Evolutionary conservation across 75 land plant genomes (phyloP).

Genomic region (Sequoia sempervirens): DNA sequence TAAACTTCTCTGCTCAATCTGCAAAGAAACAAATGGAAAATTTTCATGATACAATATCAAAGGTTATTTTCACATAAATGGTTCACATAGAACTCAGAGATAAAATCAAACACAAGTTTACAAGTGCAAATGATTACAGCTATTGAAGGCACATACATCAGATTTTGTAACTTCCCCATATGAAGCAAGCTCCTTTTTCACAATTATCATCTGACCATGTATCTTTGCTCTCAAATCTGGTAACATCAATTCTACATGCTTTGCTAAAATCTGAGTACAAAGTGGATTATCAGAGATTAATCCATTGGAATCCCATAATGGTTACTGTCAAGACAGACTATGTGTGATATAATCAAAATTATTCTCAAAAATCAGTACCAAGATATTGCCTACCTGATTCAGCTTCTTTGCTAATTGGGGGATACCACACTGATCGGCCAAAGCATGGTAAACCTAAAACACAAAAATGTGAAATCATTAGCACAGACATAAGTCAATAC

Average conservation of each 20-base stretch:
- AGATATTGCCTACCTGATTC: conserved; percentile 52
- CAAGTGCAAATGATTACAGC: background rate
- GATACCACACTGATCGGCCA: conserved; percentile 86
- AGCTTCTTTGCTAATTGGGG: conserved; percentile 93
- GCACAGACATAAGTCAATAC: conserved; percentile 4
- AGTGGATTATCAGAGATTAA: background rate
- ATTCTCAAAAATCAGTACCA: background rate
- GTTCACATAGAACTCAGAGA: background rate
- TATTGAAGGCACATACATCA: conserved; percentile 39
- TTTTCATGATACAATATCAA: background rate
- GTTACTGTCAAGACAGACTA: background rate
- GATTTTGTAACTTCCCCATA: conserved; percentile 88
- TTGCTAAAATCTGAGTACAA: conserved; percentile 72
- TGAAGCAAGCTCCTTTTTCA: conserved; percentile 78
- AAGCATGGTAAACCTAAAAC: conserved; percentile 69
- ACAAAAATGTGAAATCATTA: background rate
- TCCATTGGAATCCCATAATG: background rate
- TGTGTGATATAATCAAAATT: background rate
- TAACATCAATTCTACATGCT: conserved; percentile 71
- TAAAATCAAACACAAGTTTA: background rate
- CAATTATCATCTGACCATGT: conserved; percentile 56
- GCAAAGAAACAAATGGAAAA: conserved; percentile 7
- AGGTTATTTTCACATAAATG: background rate
- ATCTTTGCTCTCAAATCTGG: conserved; percentile 80
- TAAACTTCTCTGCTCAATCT: conserved; percentile 84